Evolutionary conservation across 306 rosid species (phyloP), one percentile per base, ranked within the genome.

Genomic region (Fragaria ananassa): DNA sequence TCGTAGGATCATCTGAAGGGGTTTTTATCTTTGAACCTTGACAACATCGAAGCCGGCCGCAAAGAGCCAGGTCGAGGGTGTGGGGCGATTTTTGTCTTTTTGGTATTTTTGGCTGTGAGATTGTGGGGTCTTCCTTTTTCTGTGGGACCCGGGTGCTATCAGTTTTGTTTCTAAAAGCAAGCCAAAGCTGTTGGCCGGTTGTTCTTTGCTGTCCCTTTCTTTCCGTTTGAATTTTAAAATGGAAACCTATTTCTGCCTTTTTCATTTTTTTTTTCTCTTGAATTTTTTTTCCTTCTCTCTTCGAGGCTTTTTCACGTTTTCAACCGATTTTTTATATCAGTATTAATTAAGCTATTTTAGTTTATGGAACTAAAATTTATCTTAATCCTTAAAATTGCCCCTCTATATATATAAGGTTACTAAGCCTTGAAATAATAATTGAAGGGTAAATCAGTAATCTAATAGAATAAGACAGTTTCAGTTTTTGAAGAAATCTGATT

Each of bases 111-210:
- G 58, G 21, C 4, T 31, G 41, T 53, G 58, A 50, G 56, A 5
- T 13, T 12, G 68, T 14, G 18, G 41, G 77, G 39, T 14, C 13
- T 3, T 0, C 0, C 3, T 8, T 7, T 35, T 18, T 31, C 0
- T 1, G 51, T 5, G 81, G 84, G 74, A 5, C 78, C 77, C 78
- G 15, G 1, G 42, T 0, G 12, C n/a, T 6, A 42, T 15, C 42
- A 23, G 66, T 35, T 19, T 74, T 25, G 78, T 39, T 71, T 51
- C 68, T 3, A 6, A 23, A 58, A 71, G 66, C 27, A 62, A 50
- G 19, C 70, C 57, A 71, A 75, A 54, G 70, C 50, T 65, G 84
- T 74, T 81, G 74, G 81, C 70, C 19, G 78, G 75, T 62, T 65
- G 75, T 65, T 71, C 57, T 45, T 56, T 25, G 81, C 81, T 64